Evolutionary conservation across 306 rosid genomes (phyloP), one percentile per base, ranked within the genome.

Genomic region (Vigna hirtella): DNA sequence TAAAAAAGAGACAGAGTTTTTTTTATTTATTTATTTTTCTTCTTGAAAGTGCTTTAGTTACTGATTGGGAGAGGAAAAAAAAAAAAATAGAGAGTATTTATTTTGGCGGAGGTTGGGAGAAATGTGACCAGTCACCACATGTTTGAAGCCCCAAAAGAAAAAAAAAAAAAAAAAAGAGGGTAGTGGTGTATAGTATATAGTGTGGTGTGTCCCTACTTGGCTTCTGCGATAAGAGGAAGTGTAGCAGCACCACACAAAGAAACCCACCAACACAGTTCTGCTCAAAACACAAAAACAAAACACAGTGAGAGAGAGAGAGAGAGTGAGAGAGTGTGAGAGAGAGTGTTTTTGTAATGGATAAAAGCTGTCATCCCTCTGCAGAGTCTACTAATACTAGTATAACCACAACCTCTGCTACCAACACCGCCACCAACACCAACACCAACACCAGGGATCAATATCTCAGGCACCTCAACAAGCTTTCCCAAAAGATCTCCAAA

Each of bases 401-500:
- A 18, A 70, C 4, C 18, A 28, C 77, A 17, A 8, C 70, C 74
- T 16, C 68, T 5, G 65, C 15, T 9, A 42, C 7, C 5, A 40
- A 8, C 42, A 45, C 5, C 28, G 61, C 6, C 22, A 42, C 10
- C 5, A 40, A 5, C 40, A 42, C 7, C 5, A 38, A 8, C 40
- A 42, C 7, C 5, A 40, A 8, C 42, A 72, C 2, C 22, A 62
- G 83, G 38, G 85, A 92, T n/a, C 86, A 89, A 4, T 93, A 88
- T 71, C 91, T 96, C 12, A 84, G 87, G 22, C 97, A 93, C 57
- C 87, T 96, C 66, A 91, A 88, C 90, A 96, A 91, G 88, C 92
- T 96, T 16, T 96, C 99, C 1, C 99, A 96, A 83, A 96, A 91
- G 83, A 96, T 96, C 86, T 83, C 97, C n/a, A 96, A 96, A 45